Evolutionary conservation across 805 yeast species (phyloP), one percentile per base, ranked within the genome.

Genomic region (Candida xiaguanensis): DNA sequence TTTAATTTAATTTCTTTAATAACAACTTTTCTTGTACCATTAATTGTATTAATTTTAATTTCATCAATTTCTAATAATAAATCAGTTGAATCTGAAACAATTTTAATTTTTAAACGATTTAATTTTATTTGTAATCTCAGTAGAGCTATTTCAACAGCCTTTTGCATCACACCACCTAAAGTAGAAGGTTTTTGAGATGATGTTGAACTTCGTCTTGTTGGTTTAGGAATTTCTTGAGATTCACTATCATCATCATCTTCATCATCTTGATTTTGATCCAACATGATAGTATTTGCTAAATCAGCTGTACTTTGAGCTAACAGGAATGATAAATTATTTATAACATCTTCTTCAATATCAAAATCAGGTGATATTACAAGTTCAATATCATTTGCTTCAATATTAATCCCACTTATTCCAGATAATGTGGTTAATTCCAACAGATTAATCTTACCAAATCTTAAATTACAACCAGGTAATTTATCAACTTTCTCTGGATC

Each of bases 221-320:
- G 44, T 46, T 19, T 28, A 41, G 34, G 28, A 28, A 7, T 8
- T 16, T 19, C 19, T 31, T 20, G 12, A 19, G 36, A 47, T 31
- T 35, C 37, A 23, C 41, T 47, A 24, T 50, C 49, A 15, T 36
- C 48, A 2, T 24, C 36, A 14, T 40, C 29, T 34, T 37, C 43
- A 13, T 20, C 26, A 31, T 35, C 49, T 11, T 38, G 46, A 20
- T 20, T 51, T 12, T 44, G 50, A 22, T 61, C 57, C 33, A 76
- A 55, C 55, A 74, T 65, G 16, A 77, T 66, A 33, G 81, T 77
- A 45, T 72, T 75, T 2, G 93, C 88, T 40, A 88, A 66, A 49
- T 83, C 87, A 16, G 82, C 80, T 0, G 91, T 81, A 41, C 93
- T 83, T 50, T 80, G 83, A 0, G 85, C 80, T 41, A 85, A 58